phyloP scores from a whole-genome alignment of 208 protist species.

The Tetramitus jugosus region DNA sequence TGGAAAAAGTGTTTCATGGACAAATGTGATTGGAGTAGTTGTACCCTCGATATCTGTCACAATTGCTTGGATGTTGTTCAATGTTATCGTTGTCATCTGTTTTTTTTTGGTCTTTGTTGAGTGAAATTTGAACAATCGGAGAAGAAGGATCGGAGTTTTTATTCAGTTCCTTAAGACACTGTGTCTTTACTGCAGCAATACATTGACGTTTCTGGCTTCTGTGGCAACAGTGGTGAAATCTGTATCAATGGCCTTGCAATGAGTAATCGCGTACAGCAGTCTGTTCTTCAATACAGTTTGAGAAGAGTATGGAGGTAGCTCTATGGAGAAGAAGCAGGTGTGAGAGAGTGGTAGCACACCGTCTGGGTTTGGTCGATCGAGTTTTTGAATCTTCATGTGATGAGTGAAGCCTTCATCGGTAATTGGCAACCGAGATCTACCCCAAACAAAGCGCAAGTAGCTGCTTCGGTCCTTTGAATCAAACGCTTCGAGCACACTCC shows the following conservation, averaged over 20 bases:
- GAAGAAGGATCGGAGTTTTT: too few relatives aligned
- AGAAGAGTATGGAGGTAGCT: conserved; percentile 72
- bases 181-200: too few relatives aligned
- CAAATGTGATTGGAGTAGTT: conserved; percentile 52
- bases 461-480: conserved; percentile 58
- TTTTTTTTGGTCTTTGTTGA: too few relatives aligned
- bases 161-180: too few relatives aligned
- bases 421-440: conserved; percentile 61
- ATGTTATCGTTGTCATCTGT: too few relatives aligned
- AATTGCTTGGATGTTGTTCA: not conserved
- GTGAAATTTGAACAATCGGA: too few relatives aligned
- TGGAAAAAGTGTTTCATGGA: conserved; percentile 45
- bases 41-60: conserved; percentile 44
- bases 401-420: conserved; percentile 20
- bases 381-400: conserved; percentile 65
- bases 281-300: conserved; percentile 71
- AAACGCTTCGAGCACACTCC: conserved; percentile 67
- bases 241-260: conserved; percentile 84
- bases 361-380: conserved; percentile 46
- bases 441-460: conserved; percentile 81
- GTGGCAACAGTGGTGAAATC: conserved; percentile 68
- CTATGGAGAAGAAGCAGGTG: conserved; percentile 87
- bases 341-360: conserved; percentile 66
- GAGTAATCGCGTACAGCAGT: conserved; percentile 82
- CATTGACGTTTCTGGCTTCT: conserved; percentile 56